These are phyloP conservation scores for Pichia sp. DNA, from an alignment of 1,139 yeast species.

Conservation along the genomic window DNA sequence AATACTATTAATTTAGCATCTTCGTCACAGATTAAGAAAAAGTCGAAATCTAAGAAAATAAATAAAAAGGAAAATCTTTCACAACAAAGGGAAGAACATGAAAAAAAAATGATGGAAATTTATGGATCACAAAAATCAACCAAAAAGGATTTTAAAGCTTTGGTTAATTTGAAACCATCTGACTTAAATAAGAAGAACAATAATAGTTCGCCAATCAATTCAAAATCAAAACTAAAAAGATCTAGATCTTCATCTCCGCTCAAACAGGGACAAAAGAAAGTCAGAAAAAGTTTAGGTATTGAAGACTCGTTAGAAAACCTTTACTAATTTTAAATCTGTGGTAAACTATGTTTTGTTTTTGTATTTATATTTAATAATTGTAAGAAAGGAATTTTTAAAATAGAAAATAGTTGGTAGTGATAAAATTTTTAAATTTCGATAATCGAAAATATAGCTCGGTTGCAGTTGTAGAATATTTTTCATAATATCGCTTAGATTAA, in stretches of 20 bases:
- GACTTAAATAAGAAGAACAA: slow-evolving; percentile 5
- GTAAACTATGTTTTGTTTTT: neutral
- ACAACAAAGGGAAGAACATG: slow-evolving; percentile 6
- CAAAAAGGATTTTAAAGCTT: slow-evolving; percentile 2
- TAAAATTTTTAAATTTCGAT: no score
- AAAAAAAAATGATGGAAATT: slow-evolving; percentile 3
- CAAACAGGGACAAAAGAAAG: slow-evolving; percentile 11
- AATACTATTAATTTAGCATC: slow-evolving; percentile 8
- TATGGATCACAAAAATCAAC: neutral
- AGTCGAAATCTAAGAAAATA: neutral
- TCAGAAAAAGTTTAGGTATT: slow-evolving; percentile 11
- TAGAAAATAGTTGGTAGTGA: neutral
- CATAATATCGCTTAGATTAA: neutral
- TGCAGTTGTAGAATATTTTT: neutral
- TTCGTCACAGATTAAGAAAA: neutral
- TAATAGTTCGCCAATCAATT: neutral
- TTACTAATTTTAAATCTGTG: neutral
- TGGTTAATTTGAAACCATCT: slow-evolving; percentile 4
- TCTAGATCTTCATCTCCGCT: slow-evolving; percentile 14
- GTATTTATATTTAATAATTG: neutral
- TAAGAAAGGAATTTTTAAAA: neutral
- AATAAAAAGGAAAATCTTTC: neutral
- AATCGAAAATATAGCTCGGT: neutral
- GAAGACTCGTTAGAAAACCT: slow-evolving; percentile 11
- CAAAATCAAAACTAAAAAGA: slow-evolving; percentile 5